Conservation (phyloP, 441 rosid species). For the Populus hybrid region DNA sequence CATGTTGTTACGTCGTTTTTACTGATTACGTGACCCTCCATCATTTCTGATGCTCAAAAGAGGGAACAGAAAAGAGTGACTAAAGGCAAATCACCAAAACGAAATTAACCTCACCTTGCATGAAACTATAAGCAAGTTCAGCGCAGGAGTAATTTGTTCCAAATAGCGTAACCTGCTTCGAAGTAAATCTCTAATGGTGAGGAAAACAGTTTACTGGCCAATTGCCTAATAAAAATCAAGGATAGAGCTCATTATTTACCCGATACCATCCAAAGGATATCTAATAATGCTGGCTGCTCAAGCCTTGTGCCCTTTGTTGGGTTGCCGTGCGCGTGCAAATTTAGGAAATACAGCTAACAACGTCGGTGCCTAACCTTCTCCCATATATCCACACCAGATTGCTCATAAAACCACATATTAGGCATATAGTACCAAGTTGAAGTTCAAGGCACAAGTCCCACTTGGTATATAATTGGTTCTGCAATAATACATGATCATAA, state of each 20-base stretch:
- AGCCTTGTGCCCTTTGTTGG: not conserved
- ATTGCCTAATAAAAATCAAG: not conserved
- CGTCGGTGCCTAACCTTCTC: not conserved
- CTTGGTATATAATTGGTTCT: not conserved
- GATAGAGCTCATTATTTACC: not conserved
- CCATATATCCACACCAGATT: not conserved
- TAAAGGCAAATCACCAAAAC: no score
- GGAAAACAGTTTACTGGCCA: not conserved
- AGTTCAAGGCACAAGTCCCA: not conserved
- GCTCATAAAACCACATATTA: not conserved
- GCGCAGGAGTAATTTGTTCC: not conserved
- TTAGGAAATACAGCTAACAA: not conserved
- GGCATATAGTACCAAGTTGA: not conserved
- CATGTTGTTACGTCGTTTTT: no score
- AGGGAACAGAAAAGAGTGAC: not conserved
- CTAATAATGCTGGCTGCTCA: not conserved
- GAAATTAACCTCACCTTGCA: not conserved
- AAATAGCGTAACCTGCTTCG: not conserved
- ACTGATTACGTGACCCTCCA: not conserved
- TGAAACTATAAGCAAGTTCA: not conserved
- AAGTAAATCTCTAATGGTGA: not conserved
- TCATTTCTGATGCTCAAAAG: not conserved
- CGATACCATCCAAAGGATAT: not conserved
- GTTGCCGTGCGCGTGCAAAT: not conserved
- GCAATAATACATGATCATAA: not conserved